Conservation (phyloP, 306 rosid genomes). For the Medicago lupulina region DNA sequence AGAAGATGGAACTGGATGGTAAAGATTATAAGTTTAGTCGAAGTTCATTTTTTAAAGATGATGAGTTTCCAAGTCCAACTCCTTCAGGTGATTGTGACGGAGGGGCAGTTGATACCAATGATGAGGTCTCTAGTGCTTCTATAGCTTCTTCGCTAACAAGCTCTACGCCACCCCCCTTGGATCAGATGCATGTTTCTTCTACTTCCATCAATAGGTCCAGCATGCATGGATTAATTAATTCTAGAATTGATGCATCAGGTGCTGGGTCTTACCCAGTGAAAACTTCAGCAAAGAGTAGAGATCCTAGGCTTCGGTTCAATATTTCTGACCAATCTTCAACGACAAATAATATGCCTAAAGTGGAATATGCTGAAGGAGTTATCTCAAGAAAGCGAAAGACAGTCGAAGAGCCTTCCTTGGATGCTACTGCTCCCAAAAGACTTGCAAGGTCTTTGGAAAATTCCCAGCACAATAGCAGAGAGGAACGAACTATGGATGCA, state of each 20-base stretch:
- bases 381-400: conserved; percentile 77
- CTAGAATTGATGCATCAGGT: conserved; percentile 51
- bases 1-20: conserved; percentile 44
- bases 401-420: conserved; percentile 57
- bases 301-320: conserved; percentile 86
- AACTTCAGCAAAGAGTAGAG: conserved; percentile 77
- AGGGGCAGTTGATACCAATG: conserved; percentile 60
- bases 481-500: conserved; percentile 50
- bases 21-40: conserved; percentile 76
- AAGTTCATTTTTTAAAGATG: conserved; percentile 66
- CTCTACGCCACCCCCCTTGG: conserved; percentile 44
- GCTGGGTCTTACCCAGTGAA: conserved; percentile 55
- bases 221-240: conserved; percentile 48
- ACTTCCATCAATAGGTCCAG: conserved; percentile 47
- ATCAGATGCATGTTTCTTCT: conserved; percentile 51
- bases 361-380: conserved; percentile 52
- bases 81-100: conserved; percentile 77
- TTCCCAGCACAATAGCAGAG: conserved; percentile 46
- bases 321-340: conserved; percentile 62
- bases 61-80: conserved; percentile 95
- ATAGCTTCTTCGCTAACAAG: conserved; percentile 44
- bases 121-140: conserved; percentile 79
- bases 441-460: conserved; percentile 60
- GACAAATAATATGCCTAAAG: conserved; percentile 57
- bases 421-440: conserved; percentile 65